Percentiles rank a stretch among this genome's conserved stretches.
Evolutionary conservation across 306 rosid genomes (phyloP).

Genomic region (Acacia crassicarpa): DNA sequence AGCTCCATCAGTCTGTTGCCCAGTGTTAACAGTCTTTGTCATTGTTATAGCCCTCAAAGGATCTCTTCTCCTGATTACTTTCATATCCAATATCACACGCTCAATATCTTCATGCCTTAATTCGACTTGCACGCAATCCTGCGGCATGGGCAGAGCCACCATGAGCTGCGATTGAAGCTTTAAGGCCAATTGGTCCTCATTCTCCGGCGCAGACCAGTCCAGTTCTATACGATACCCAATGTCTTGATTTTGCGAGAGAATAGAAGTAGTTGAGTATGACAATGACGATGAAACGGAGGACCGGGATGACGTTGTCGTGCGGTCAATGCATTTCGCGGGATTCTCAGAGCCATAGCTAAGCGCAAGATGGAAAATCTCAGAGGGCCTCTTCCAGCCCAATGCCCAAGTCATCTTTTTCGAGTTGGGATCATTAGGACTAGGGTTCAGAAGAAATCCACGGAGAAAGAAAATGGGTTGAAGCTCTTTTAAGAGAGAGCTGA

Average conservation of each 20-base stretch:
- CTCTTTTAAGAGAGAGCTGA: background rate
- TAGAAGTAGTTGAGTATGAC: slow-evolving; percentile 34
- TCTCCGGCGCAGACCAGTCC: slow-evolving; percentile 95
- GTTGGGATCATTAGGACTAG: slow-evolving; percentile 10
- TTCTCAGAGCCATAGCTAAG: slow-evolving; percentile 84
- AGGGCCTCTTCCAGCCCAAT: slow-evolving; percentile 89
- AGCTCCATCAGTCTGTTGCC: slow-evolving; percentile 85
- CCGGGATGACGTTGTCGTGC: slow-evolving; percentile 46
- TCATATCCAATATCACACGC: slow-evolving; percentile 61
- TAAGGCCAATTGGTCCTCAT: slow-evolving; percentile 89
- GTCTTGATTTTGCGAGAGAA: slow-evolving; percentile 64
- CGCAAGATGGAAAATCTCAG: slow-evolving; percentile 84
- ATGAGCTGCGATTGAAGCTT: slow-evolving; percentile 96
- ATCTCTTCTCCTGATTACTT: slow-evolving; percentile 80
- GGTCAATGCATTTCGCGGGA: slow-evolving; percentile 55
- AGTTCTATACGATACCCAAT: slow-evolving; percentile 81
- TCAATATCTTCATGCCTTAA: slow-evolving; percentile 43
- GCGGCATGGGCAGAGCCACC: slow-evolving; percentile 96
- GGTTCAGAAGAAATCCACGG: background rate
- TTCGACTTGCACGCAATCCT: slow-evolving; percentile 78
- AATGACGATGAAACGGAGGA: slow-evolving; percentile 44
- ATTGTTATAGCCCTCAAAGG: slow-evolving; percentile 69
- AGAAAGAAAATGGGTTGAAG: slow-evolving; percentile 25
- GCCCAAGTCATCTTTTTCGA: slow-evolving; percentile 87
- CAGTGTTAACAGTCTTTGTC: slow-evolving; percentile 68